Evolutionary conservation across 1,139 yeast genomes (phyloP), one percentile per base, ranked within the genome.

Genomic region (Hemisphaericaspora subhashii): DNA sequence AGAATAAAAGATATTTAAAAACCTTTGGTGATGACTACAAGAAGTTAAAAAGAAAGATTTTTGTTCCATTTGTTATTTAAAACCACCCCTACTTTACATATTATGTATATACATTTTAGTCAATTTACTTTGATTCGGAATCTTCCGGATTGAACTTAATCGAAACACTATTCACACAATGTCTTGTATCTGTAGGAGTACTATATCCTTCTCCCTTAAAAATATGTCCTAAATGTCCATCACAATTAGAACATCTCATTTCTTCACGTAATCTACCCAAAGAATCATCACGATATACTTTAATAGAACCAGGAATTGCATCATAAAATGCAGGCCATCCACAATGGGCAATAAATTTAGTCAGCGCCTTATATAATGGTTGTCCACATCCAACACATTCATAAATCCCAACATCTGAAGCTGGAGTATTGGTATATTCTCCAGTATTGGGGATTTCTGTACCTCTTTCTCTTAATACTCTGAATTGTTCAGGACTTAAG

Each of bases 241-340:
- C 96, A 58, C 98, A 92, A n/a, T 74, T 72, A 13, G 81, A 68
- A 57, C 98, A 92, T 45, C 85, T 73, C 83, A 90, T 89, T 60
- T 92, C 99, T 11, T 81, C 86, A 45, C 98, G 72, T 13, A 68
- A 71, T 90, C 83, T 87, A 0, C 98, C 98, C 40, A 65, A 64
- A 8, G 82, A 61, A 0, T 41, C 52, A 60, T 92, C 99, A 20
- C 69, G 73, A 46, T 74, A 64, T 11, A 84, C 69, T 22, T 63
- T 73, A 33, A 92, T 72, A 1, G 96, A 73, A 0, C 89, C 90
- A 0, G 96, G 95, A 37, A 90, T 67, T 4, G 95, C 96, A 42
- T 86, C 84, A 58, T 83, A 90, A 62, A 92, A 92, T 0, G 97
- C 89, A 0, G 98, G 98, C 98, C 98, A 92, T 3, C 98, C 98